Percentiles rank a stretch among this genome's conserved stretches.
These are phyloP conservation scores for Pichia nakasei DNA, from an alignment of 805 yeast genomes.

Conservation along the genomic window DNA sequence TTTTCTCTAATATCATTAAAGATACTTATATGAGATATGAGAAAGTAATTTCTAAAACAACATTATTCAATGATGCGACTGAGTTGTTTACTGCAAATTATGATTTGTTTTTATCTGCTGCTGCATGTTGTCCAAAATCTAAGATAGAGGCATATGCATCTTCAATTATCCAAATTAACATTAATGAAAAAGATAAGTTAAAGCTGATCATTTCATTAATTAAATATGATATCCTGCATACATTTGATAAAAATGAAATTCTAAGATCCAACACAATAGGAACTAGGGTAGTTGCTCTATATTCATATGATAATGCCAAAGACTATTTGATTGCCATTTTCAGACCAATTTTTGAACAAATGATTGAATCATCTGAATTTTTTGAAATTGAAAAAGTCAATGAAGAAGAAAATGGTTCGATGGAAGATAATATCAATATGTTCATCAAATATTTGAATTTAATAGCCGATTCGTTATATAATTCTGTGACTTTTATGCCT, in stretches of 20 bases:
- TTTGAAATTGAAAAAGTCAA: slow-evolving; percentile 42
- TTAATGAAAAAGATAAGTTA: slow-evolving; percentile 28
- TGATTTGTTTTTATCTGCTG: slow-evolving; percentile 41
- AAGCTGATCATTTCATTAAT: slow-evolving; percentile 47
- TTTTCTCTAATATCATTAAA: slow-evolving; percentile 57
- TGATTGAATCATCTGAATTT: slow-evolving; percentile 38
- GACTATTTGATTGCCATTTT: slow-evolving; percentile 47
- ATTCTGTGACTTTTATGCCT: slow-evolving; percentile 54
- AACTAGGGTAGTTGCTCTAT: slow-evolving; percentile 63
- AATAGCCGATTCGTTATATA: slow-evolving; percentile 50
- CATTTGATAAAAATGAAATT: slow-evolving; percentile 60
- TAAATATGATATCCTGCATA: slow-evolving; percentile 50
- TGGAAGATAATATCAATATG: slow-evolving; percentile 32
- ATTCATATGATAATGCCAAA: slow-evolving; percentile 59
- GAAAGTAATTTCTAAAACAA: slow-evolving; percentile 6
- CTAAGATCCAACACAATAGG: slow-evolving; percentile 77
- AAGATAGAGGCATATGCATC: slow-evolving; percentile 68
- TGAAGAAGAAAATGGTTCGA: slow-evolving; percentile 27
- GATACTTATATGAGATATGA: slow-evolving; percentile 18
- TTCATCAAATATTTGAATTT: slow-evolving; percentile 50
- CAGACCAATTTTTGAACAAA: slow-evolving; percentile 46
- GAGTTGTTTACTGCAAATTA: slow-evolving; percentile 24
- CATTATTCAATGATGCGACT: slow-evolving; percentile 8
- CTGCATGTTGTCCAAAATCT: slow-evolving; percentile 53
- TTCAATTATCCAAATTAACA: slow-evolving; percentile 49